Conservation (phyloP, 768 basidiomycete species). For the Pisolithus orientalis region DNA sequence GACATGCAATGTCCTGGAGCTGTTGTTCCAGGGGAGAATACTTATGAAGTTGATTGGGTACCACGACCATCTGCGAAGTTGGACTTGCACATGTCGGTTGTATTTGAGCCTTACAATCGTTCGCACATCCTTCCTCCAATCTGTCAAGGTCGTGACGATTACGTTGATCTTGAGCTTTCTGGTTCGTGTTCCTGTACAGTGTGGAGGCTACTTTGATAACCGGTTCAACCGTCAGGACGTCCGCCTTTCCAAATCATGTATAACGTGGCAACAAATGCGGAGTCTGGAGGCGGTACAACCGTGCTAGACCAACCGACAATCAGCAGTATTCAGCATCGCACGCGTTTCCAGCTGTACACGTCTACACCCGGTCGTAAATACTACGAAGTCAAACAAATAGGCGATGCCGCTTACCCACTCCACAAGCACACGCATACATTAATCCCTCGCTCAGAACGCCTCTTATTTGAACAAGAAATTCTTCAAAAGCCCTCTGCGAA, state of each 20-base stretch:
- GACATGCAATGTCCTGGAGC: slow-evolving; percentile 85
- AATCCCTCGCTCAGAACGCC: slow-evolving; percentile 62
- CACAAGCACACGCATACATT: slow-evolving; percentile 54
- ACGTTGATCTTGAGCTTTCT: slow-evolving; percentile 78
- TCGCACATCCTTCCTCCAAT: slow-evolving; percentile 71
- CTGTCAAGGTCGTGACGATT: slow-evolving; percentile 75
- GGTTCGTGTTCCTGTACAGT: slow-evolving; percentile 37
- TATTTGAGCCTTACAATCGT: slow-evolving; percentile 58
- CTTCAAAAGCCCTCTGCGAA: slow-evolving; percentile 72
- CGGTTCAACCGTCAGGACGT: slow-evolving; percentile 43
- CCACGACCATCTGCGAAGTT: slow-evolving; percentile 71
- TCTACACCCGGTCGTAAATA: slow-evolving; percentile 72
- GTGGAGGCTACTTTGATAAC: neutral
- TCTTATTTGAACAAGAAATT: slow-evolving; percentile 84
- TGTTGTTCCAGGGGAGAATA: slow-evolving; percentile 51
- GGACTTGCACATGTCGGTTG: slow-evolving; percentile 48
- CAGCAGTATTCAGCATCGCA: slow-evolving; percentile 76
- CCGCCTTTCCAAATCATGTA: slow-evolving; percentile 95
- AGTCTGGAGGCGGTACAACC: slow-evolving; percentile 61
- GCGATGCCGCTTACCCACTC: slow-evolving; percentile 79
- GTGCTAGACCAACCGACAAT: slow-evolving; percentile 74
- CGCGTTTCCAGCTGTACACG: slow-evolving; percentile 78
- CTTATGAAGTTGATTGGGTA: slow-evolving; percentile 73
- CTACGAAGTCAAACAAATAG: slow-evolving; percentile 87
- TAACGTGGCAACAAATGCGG: slow-evolving; percentile 67